Percentiles rank a stretch among this genome's conserved stretches.
Evolutionary conservation across 768 basidiomycete genomes (phyloP).

Genomic region (Kondoa subrosea): DNA sequence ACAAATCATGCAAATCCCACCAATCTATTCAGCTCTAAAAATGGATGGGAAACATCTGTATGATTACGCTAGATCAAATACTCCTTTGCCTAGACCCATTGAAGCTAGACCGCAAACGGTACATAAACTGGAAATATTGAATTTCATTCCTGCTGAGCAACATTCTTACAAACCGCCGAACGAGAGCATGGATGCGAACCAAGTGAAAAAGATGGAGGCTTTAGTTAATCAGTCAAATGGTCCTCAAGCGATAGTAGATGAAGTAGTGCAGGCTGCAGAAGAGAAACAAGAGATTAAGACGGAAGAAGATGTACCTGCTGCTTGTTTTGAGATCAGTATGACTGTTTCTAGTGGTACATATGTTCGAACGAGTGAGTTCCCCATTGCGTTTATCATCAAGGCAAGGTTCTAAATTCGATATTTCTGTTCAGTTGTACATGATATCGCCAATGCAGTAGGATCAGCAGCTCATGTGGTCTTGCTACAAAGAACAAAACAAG

Average conservation of each 20-base stretch:
- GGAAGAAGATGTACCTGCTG: slow-evolving; percentile 37
- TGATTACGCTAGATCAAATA: slow-evolving; percentile 82
- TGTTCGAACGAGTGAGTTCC: slow-evolving; percentile 41
- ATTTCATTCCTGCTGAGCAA: slow-evolving; percentile 50
- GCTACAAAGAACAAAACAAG: slow-evolving; percentile 74
- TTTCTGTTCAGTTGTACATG: slow-evolving; percentile 60
- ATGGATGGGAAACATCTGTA: slow-evolving; percentile 94
- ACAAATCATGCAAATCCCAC: slow-evolving; percentile 74
- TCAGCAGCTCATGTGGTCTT: slow-evolving; percentile 88
- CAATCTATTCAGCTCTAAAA: slow-evolving; percentile 93
- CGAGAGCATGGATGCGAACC: slow-evolving; percentile 51
- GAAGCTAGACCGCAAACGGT: slow-evolving; percentile 68
- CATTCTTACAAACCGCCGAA: slow-evolving; percentile 64
- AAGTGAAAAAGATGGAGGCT: slow-evolving; percentile 48
- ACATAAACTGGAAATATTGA: slow-evolving; percentile 56
- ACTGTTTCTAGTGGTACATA: slow-evolving; percentile 92
- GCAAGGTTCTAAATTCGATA: neutral
- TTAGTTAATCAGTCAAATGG: slow-evolving; percentile 28
- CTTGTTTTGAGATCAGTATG: slow-evolving; percentile 72
- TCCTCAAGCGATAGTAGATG: slow-evolving; percentile 3
- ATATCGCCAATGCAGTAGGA: slow-evolving; percentile 64
- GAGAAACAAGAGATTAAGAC: neutral
- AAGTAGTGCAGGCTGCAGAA: slow-evolving; percentile 8
- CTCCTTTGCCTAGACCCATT: slow-evolving; percentile 85
- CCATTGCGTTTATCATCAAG: neutral